Conservation (phyloP, 306 rosid genomes). For the Cajanus cajan region DNA sequence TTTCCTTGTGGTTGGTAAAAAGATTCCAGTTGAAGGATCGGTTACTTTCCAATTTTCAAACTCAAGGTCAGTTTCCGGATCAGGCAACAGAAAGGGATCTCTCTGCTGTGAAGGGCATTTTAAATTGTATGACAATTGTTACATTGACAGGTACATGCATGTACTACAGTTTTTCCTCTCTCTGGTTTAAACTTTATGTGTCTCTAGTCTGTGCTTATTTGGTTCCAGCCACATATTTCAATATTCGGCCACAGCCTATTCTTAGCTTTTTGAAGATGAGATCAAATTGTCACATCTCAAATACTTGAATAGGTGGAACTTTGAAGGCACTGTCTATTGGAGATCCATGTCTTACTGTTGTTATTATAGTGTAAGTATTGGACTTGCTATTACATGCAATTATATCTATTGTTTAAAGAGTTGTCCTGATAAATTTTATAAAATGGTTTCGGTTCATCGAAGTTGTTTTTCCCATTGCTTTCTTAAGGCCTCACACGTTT, state of each 20-base stretch:
- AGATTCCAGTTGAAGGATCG: slow-evolving; percentile 59
- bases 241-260: slow-evolving; percentile 58
- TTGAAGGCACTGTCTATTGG: neutral
- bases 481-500: no score
- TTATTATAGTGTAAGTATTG: slow-evolving; percentile 26
- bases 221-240: slow-evolving; percentile 55
- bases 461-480: neutral
- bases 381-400: slow-evolving; percentile 13
- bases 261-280: slow-evolving; percentile 35
- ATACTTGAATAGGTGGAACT: slow-evolving; percentile 17
- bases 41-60: slow-evolving; percentile 59
- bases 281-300: slow-evolving; percentile 1
- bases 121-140: slow-evolving; percentile 44
- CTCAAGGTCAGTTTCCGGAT: slow-evolving; percentile 60
- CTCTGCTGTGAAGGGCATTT: slow-evolving; percentile 48
- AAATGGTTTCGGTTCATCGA: neutral
- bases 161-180: slow-evolving; percentile 42
- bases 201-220: slow-evolving; percentile 58
- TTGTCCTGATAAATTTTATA: neutral
- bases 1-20: slow-evolving; percentile 52
- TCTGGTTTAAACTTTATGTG: slow-evolving; percentile 67
- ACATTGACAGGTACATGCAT: slow-evolving; percentile 42
- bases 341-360: slow-evolving; percentile 17
- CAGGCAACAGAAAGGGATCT: slow-evolving; percentile 57
- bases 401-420: neutral